Percentiles rank a stretch among this genome's conserved stretches.
Conservation (phyloP, 805 yeast species). For the Hanseniaspora nectarophila region DNA sequence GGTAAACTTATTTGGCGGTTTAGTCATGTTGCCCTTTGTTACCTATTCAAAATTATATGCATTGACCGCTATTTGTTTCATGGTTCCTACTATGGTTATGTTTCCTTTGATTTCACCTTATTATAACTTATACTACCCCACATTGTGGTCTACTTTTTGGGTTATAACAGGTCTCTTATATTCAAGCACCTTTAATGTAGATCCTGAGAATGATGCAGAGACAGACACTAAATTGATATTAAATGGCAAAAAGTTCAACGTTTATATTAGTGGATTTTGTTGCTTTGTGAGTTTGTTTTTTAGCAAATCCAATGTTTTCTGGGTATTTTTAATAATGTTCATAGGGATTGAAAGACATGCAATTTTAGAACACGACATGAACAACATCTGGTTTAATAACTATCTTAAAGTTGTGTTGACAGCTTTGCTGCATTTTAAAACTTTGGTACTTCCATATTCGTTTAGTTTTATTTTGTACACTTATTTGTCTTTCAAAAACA, state of each 20-base stretch:
- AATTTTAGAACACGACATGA: slow-evolving; percentile 32
- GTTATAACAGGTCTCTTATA: slow-evolving; percentile 45
- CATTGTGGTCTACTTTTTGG: slow-evolving; percentile 76
- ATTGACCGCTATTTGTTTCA: slow-evolving; percentile 34
- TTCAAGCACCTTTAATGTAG: slow-evolving; percentile 26
- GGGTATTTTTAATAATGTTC: slow-evolving; percentile 57
- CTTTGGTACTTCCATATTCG: slow-evolving; percentile 37
- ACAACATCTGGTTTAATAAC: slow-evolving; percentile 30
- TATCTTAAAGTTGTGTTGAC: slow-evolving; percentile 32
- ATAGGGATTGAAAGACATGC: slow-evolving; percentile 43
- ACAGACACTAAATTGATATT: slow-evolving; percentile 1
- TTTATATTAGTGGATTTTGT: slow-evolving; percentile 39
- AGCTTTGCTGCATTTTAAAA: slow-evolving; percentile 28
- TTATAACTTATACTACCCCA: slow-evolving; percentile 77
- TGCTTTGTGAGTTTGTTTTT: slow-evolving; percentile 58
- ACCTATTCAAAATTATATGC: slow-evolving; percentile 32
- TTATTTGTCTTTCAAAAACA: slow-evolving; percentile 41
- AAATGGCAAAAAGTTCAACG: slow-evolving; percentile 20
- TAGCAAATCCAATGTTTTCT: slow-evolving; percentile 83
- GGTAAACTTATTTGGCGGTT: slow-evolving; percentile 58
- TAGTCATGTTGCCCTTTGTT: slow-evolving; percentile 39
- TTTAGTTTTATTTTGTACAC: slow-evolving; percentile 43
- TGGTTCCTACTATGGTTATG: slow-evolving; percentile 35
- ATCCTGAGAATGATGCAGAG: slow-evolving; percentile 28
- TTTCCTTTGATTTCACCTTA: slow-evolving; percentile 67